phyloP scores from a whole-genome alignment of 805 yeast genomes.

The Kluyveromyces wickerhamii region DNA sequence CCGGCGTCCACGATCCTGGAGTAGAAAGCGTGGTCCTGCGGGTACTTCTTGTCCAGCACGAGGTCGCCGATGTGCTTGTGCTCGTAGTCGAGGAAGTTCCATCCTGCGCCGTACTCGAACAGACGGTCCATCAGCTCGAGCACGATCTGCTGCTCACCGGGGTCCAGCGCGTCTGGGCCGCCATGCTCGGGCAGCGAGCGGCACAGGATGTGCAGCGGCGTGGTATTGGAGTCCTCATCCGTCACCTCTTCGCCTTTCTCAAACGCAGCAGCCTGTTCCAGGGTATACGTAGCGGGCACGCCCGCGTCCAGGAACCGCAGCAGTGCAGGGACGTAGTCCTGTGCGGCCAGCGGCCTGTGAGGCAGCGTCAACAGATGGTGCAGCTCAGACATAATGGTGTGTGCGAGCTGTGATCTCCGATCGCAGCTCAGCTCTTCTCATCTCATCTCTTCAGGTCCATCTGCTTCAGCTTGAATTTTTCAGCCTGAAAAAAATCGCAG shows the following conservation, averaged over 20 bases:
- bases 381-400: conserved; percentile 50
- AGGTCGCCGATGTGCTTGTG: conserved; percentile 83
- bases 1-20: conserved; percentile 67
- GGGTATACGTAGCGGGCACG: conserved; percentile 74
- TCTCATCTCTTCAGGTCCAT: too few species aligned
- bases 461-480: too few species aligned
- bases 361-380: conserved; percentile 53
- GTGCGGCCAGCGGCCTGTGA: conserved; percentile 43
- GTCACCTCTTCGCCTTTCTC: conserved; percentile 32
- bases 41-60: conserved; percentile 43
- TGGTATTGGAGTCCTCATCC: conserved; percentile 49
- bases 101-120: conserved; percentile 84
- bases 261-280: conserved; percentile 63
- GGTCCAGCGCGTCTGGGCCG: conserved; percentile 11
- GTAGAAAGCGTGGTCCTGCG: conserved; percentile 36
- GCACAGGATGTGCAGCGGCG: conserved; percentile 69
- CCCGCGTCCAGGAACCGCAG: conserved; percentile 47
- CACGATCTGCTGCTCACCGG: conserved; percentile 40
- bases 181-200: conserved; percentile 36
- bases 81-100: conserved; percentile 71
- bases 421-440: conserved; percentile 1
- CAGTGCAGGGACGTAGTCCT: conserved; percentile 37
- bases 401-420: not conserved
- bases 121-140: conserved; percentile 51
- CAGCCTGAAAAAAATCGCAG: too few species aligned